Base-by-base conservation (phyloP, 2,329 filamentous ascomycete species). In the Fusarium ambrosium region DNA sequence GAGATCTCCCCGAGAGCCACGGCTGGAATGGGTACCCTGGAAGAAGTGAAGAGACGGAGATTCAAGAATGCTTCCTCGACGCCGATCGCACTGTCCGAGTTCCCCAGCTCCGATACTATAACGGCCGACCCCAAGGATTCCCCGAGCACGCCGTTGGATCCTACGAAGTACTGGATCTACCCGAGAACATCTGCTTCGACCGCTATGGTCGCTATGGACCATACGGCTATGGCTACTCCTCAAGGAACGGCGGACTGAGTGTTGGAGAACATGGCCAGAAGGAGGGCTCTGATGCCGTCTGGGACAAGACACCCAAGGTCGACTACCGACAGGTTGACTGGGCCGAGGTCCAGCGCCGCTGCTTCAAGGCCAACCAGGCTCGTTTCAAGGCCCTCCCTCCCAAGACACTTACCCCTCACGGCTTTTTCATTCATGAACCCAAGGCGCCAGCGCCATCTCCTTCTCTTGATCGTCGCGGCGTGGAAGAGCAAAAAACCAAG, bases 141-240 rank as follows among this genome's bases (percentile, higher is more conserved):
- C 97, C 97, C 0, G 91, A 97, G 59, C 90, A 95, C 68, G 90
- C 94, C 3, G 89, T 96, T 79, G 97, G 97, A n/a, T 97, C 95
- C 0, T 95, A 98, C 78, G 91, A 95, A 11, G 82, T 96, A 45
- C 84, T 98, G 14, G 92, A 92, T 0, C 85, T 98, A 39, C 90
- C 93, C 20, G 91, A 97, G 75, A 93, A 97, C 78, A 90, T 98
- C 56, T 99, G 97, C 84, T 98, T 98, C 80, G 97, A 99, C 77
- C 90, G 97, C 2, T 97, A 94, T 80, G 96, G 96, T 4, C 90
- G 95, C 73, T 90, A 97, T 34, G 95, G 94, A 0, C 94, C 96
- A 0, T 99, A 99, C 77, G 96, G 96, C 0, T 90, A 95, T 71
- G 96, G 96, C 10, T 98, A 98, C 82, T 94, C 93, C 36, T 86